Conservation (phyloP, 176 grass and related monocot genomes). For the Triticum aestivum region DNA sequence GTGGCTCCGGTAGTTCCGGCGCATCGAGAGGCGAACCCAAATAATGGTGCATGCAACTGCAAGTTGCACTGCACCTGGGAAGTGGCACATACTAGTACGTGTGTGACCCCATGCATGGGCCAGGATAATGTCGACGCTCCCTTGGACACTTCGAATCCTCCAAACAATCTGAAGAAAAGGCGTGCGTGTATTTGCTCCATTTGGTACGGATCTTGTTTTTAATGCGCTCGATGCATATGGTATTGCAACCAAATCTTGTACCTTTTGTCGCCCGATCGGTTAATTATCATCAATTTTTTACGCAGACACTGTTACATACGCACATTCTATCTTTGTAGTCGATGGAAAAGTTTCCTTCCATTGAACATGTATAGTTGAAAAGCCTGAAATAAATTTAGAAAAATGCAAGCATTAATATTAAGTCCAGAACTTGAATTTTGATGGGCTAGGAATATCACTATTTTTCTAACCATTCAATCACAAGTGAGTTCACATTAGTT, state of each 20-base stretch:
- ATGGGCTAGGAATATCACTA: too few species aligned
- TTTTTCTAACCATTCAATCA: too few species aligned
- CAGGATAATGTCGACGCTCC: not conserved
- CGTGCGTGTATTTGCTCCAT: not conserved
- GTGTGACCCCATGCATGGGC: not conserved
- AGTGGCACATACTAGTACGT: not conserved
- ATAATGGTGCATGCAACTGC: not conserved
- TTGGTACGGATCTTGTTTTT: not conserved
- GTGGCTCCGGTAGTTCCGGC: not conserved
- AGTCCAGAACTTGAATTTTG: too few species aligned
- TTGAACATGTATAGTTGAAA: too few species aligned
- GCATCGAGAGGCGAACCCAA: not conserved
- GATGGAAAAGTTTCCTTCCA: too few species aligned
- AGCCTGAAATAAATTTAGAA: too few species aligned
- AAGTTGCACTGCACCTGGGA: not conserved
- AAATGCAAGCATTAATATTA: too few species aligned
- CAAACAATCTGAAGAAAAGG: not conserved
- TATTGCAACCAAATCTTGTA: not conserved
- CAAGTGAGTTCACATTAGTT: too few species aligned
- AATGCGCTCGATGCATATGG: not conserved
- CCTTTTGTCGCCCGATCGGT: not conserved
- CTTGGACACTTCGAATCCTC: conserved; percentile 14
- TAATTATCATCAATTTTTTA: not conserved
- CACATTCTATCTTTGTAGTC: too few species aligned
- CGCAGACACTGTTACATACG: too few species aligned